These are phyloP conservation scores for Pleurotus sapidus DNA, from an alignment of 768 basidiomycete species.

Conservation along the genomic window DNA sequence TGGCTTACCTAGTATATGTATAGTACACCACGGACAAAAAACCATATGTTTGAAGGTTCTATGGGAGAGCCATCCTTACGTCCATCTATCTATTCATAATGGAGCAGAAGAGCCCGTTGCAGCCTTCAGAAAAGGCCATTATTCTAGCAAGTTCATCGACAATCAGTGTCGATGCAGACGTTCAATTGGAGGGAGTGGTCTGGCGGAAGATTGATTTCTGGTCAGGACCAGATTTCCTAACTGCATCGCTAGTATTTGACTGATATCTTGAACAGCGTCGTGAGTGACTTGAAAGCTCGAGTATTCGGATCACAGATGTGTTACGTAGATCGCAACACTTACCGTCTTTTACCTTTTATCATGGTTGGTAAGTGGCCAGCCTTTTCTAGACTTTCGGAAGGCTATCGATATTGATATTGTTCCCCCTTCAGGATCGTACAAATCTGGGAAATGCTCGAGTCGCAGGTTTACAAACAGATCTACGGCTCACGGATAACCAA, in stretches of 20 bases:
- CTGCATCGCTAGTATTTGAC: background rate
- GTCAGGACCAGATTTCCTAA: constrained; percentile 31
- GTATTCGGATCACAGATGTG: too few relatives aligned
- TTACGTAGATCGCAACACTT: constrained; percentile 22
- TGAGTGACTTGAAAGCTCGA: background rate
- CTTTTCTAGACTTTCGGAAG: background rate
- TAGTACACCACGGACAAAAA: too few relatives aligned
- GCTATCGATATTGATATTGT: background rate
- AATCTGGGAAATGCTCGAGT: constrained; percentile 60
- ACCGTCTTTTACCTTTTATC: constrained; percentile 50
- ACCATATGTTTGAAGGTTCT: too few relatives aligned
- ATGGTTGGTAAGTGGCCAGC: constrained; percentile 39
- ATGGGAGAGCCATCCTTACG: too few relatives aligned
- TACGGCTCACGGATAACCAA: constrained; percentile 43
- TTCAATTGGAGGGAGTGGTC: constrained; percentile 30
- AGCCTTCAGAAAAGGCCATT: background rate
- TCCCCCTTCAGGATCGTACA: constrained; percentile 38
- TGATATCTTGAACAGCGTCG: background rate
- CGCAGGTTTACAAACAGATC: constrained; percentile 55
- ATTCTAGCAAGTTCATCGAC: background rate
- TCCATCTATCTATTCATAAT: too few relatives aligned
- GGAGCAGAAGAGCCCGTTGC: too few relatives aligned
- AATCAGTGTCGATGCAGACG: background rate
- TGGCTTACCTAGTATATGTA: too few relatives aligned
- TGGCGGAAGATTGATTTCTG: constrained; percentile 50